Base-by-base conservation (phyloP, 495 filamentous ascomycete genomes). In the Amorphotheca resinae region DNA sequence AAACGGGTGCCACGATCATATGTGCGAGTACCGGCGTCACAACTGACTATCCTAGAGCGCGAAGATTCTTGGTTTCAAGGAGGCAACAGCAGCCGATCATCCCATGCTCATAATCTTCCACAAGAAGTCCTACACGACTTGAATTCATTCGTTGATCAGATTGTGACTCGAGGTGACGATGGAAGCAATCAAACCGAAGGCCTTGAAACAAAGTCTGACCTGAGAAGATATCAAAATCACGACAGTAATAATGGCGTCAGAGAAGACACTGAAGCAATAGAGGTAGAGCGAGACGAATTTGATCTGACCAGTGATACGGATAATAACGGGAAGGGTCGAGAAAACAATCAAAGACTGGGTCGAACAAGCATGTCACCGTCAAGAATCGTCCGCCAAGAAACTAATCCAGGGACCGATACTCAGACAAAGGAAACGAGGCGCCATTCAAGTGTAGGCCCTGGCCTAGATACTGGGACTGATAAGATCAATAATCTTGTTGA, bases 1-100 rank as follows among this genome's bases (percentile, higher is more conserved):
- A 54, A 44, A 25, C 44, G 44, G 30, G 67, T 79, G 34, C 57
- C 59, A 17, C 55, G 50, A 16, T 55, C 55, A 35, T 67, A 79
- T 49, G 57, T 76, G 20, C 62, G 46, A 23, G 74, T 87, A 34
- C 71, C 74, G 4, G 67, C 59, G 25, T 69, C 75, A 12, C 86
- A 93, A 53, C 59, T 61, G 37, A 51, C 63, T 15, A 55, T 87
- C 14, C 56, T 93, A 3, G 65, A 73, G 12, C 54, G 60, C 2
- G 45, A 56, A 12, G 63, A 73, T 22, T 59, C 64, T 1, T 71
- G 68, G 68, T 56, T 48, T 11, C 25, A 42, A 25, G 32, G 38
- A 23, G 46, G 44, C 0, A 48, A 22, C 12, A 26, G 16, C 22
- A 22, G 31, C 9, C 23, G 53, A 1, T 38, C 39, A 23, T 44